Evolutionary conservation across 108 stramenopile species (phyloP).

Genomic region (Skeletonema tropicum): DNA sequence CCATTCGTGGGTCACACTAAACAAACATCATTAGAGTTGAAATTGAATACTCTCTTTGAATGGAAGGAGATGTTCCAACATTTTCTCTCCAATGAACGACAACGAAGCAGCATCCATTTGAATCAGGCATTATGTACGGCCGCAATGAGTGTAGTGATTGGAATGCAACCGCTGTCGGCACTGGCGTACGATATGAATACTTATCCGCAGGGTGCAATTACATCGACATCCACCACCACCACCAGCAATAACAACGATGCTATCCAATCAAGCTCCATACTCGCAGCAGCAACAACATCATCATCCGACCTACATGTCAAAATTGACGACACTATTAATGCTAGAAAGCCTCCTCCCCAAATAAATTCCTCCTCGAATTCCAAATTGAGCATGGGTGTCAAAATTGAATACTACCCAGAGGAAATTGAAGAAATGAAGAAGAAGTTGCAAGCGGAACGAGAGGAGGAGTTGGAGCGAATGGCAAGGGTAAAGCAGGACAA

Average conservation of each 20-base stretch:
- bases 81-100: too few species aligned
- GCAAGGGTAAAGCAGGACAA: not conserved
- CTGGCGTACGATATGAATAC: not conserved
- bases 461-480: not conserved
- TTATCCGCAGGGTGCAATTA: not conserved
- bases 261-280: not conserved
- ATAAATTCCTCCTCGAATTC: not conserved
- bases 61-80: not conserved
- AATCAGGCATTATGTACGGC: not conserved
- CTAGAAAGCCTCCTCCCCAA: not conserved
- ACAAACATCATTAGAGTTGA: not conserved
- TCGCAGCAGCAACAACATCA: not conserved
- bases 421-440: conserved; percentile 1
- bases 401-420: not conserved
- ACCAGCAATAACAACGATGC: not conserved
- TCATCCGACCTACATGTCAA: not conserved
- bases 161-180: not conserved
- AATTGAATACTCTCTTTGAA: not conserved
- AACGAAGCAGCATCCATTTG: not conserved
- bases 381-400: conserved; percentile 1
- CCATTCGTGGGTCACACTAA: not conserved
- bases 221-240: not conserved
- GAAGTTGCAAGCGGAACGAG: not conserved
- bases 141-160: not conserved
- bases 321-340: not conserved